Conservation (phyloP, 108 stramenopile genomes). For the Nannochloropsis gaditana region DNA sequence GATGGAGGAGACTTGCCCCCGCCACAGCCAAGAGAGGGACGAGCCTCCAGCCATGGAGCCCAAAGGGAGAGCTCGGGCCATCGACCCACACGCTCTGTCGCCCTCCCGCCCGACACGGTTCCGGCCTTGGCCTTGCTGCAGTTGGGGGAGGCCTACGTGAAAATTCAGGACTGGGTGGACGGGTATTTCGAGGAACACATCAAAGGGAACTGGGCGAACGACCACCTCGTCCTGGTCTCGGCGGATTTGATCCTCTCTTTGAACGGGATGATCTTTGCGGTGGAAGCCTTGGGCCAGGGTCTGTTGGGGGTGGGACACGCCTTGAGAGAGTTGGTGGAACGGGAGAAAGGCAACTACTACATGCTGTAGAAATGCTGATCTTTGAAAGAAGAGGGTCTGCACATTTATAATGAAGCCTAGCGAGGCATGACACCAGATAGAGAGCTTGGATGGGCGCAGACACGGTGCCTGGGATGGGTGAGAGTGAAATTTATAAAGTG, state of each 20-base stretch:
- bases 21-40: not conserved
- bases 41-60: not conserved
- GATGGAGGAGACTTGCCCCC: too few species aligned
- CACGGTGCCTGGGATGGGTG: too few species aligned
- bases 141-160: not conserved
- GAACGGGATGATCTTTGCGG: constrained; percentile 4
- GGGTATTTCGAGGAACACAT: constrained; percentile 17
- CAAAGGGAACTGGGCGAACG: not conserved
- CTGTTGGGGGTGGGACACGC: not conserved
- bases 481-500: too few species aligned
- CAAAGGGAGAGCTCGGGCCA: not conserved
- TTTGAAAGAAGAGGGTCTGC: too few species aligned
- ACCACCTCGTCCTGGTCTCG: not conserved
- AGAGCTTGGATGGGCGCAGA: too few species aligned
- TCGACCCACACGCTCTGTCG: not conserved
- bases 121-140: not conserved
- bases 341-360: constrained; percentile 11
- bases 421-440: too few species aligned
- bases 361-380: not conserved
- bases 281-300: not conserved
- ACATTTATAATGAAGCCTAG: too few species aligned
- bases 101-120: not conserved
- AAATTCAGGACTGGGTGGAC: constrained; percentile 1
- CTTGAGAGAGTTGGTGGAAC: not conserved
- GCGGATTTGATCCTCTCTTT: constrained; percentile 1